Percentiles rank a stretch among this genome's conserved stretches.
Evolutionary conservation across 176 grass and related monocot genomes (phyloP).

Genomic region (Aegilops tauschii): DNA sequence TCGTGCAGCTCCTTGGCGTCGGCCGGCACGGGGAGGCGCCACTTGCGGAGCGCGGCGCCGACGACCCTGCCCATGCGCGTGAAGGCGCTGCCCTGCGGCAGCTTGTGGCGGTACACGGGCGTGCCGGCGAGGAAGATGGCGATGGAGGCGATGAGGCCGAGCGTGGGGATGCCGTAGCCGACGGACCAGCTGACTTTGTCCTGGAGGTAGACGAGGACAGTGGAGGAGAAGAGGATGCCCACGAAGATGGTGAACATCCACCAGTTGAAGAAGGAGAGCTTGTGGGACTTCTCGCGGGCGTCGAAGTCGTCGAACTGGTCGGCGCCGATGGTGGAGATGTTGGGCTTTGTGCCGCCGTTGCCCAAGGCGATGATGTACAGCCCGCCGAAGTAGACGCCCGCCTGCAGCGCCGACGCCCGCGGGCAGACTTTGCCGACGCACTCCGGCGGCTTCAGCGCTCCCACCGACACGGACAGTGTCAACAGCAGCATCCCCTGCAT

Average conservation of each 20-base stretch:
- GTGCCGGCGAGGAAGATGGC: slow-evolving; percentile 46
- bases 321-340: slow-evolving; percentile 53
- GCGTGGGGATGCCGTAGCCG: slow-evolving; percentile 51
- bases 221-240: slow-evolving; percentile 40
- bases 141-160: slow-evolving; percentile 42
- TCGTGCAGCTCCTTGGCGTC: slow-evolving; percentile 50
- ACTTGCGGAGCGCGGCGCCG: slow-evolving; percentile 35
- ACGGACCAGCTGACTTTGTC: slow-evolving; percentile 59
- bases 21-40: slow-evolving; percentile 1
- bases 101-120: slow-evolving; percentile 54
- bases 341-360: slow-evolving; percentile 41
- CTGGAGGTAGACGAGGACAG: slow-evolving; percentile 50
- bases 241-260: slow-evolving; percentile 54
- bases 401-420: slow-evolving; percentile 24
- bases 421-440: slow-evolving; percentile 11
- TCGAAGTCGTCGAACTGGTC: slow-evolving; percentile 57
- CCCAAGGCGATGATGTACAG: slow-evolving; percentile 41
- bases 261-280: slow-evolving; percentile 61
- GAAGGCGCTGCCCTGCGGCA: slow-evolving; percentile 48
- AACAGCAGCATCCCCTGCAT: slow-evolving; percentile 43
- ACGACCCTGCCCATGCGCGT: slow-evolving; percentile 49
- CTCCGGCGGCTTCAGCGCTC: slow-evolving; percentile 25
- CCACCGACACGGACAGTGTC: slow-evolving; percentile 28
- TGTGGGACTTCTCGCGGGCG: slow-evolving; percentile 27
- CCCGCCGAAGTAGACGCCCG: slow-evolving; percentile 39